Base-by-base conservation (phyloP, 1,284 basidiomycete species). In the Lentinula novae-zelandiae region DNA sequence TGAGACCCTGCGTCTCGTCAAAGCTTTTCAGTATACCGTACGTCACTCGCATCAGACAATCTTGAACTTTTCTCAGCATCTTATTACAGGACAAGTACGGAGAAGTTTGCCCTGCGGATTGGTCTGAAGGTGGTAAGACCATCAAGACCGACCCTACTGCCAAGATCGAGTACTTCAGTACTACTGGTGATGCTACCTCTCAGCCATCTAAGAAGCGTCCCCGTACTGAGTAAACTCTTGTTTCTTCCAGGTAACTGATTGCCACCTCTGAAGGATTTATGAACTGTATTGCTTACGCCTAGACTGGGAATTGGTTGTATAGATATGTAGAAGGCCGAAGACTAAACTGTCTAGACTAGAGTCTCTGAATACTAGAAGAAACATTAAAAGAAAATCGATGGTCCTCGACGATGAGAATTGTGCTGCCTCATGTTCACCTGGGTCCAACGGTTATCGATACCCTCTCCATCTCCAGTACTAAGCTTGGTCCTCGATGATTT, bases 1-100 rank as follows among this genome's bases (percentile, higher is more conserved):
- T 56, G 93, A 96, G 79, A 94, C 93, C 6, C 72, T 95, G 65
- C 89, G 93, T 63, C 85, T 96, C 61, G 78, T 96, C 76, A 89
- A 95, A 76, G 93, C 93, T 12, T 95, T 96, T 88, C 93, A 95
- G 72, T 92, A 89, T 73, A 88, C 87, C 38, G 90, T 92, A 70
- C 48, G 87, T 72, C 58, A 51, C 31, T 1, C 58, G 27, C 27
- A 40, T 54, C 38, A 17, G 59, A 1, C 20, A 42, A 6, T 39
- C 9, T 7, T 64, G 52, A 15, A 17, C 33, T 13, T 38, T 6
- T 20, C 48, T 61, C 53, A 62, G 42, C 58, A n/a, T 33, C 53
- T 17, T 53, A 49, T 22, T 33, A 27, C 27, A 91, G 89, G 93
- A 95, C 67, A 80, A 89, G 74, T 83, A 93, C 71, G 93, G 93